phyloP scores from a whole-genome alignment of 2,329 filamentous ascomycete species.

The Phialocephala subalpina region DNA sequence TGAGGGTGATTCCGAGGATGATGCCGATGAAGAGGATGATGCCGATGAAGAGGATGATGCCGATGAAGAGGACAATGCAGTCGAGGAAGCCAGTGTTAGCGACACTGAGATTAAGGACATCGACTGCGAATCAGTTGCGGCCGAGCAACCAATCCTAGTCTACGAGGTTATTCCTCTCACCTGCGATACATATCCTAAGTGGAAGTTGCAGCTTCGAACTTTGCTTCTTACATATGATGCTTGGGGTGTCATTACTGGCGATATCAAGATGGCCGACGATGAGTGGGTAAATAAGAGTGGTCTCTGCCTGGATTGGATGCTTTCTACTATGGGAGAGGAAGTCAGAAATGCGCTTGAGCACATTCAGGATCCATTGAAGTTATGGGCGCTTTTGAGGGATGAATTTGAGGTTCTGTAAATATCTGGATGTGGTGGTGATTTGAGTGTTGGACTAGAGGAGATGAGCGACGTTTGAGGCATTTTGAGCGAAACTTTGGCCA shows the following conservation, averaged over 20 bases:
- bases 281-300: not conserved
- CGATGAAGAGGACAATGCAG: not conserved
- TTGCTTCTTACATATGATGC: not conserved
- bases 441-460: not conserved
- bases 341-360: not conserved
- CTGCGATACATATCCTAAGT: not conserved
- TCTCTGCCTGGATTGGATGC: not conserved
- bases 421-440: not conserved
- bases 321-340: not conserved
- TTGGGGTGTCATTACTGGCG: not conserved
- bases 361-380: not conserved
- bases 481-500: not conserved
- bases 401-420: conserved; percentile 4
- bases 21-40: not conserved
- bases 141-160: not conserved
- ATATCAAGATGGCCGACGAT: not conserved
- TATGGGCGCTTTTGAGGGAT: not conserved
- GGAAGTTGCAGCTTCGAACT: not conserved
- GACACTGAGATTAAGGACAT: not conserved
- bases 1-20: not conserved
- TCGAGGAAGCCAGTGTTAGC: not conserved
- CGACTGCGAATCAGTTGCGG: not conserved
- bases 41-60: not conserved
- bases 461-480: not conserved
- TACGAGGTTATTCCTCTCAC: not conserved